These are phyloP conservation scores for Agaricus blazei DNA, from an alignment of 768 basidiomycete species.

Conservation along the genomic window DNA sequence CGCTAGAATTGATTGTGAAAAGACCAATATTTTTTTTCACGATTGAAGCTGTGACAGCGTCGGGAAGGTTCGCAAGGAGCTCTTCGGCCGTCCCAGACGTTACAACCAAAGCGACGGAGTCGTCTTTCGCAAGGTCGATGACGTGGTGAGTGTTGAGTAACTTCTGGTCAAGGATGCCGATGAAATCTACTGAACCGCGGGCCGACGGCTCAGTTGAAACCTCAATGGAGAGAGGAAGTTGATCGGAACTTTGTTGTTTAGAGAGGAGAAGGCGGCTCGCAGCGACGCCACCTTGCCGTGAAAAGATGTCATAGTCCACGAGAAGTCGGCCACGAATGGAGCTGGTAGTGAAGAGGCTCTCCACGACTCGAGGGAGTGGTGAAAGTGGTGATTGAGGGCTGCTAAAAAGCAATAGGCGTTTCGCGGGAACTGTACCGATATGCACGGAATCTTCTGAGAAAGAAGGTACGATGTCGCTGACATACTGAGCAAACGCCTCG, in stretches of 20 bases:
- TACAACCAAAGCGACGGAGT: conserved; percentile 67
- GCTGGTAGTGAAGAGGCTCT: conserved; percentile 50
- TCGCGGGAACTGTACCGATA: conserved; percentile 32
- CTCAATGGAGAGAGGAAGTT: conserved; percentile 48
- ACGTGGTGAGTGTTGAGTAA: conserved; percentile 78
- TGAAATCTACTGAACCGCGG: conserved; percentile 56
- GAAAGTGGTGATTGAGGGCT: conserved; percentile 52
- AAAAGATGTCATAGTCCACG: conserved; percentile 70
- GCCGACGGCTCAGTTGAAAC: conserved; percentile 50
- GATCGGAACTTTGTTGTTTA: conserved; percentile 28
- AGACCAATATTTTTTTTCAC: conserved; percentile 48
- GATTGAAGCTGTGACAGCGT: conserved; percentile 41
- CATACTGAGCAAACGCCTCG: conserved; percentile 38
- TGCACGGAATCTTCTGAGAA: conserved; percentile 10
- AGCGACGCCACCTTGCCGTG: conserved; percentile 64
- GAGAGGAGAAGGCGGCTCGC: conserved; percentile 67
- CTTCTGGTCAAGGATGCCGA: conserved; percentile 68
- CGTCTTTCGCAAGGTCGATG: conserved; percentile 57
- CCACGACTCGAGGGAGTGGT: conserved; percentile 49
- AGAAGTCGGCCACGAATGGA: conserved; percentile 56
- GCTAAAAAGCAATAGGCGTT: conserved; percentile 64
- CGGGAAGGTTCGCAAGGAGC: conserved; percentile 60
- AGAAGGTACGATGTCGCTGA: conserved; percentile 25
- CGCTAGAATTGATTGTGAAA: conserved; percentile 55
- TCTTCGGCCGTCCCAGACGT: conserved; percentile 77